Percentiles rank a stretch among this genome's conserved stretches.
These are phyloP conservation scores for Fusarium paranaense DNA, from an alignment of 2,329 filamentous ascomycete genomes.

Conservation along the genomic window DNA sequence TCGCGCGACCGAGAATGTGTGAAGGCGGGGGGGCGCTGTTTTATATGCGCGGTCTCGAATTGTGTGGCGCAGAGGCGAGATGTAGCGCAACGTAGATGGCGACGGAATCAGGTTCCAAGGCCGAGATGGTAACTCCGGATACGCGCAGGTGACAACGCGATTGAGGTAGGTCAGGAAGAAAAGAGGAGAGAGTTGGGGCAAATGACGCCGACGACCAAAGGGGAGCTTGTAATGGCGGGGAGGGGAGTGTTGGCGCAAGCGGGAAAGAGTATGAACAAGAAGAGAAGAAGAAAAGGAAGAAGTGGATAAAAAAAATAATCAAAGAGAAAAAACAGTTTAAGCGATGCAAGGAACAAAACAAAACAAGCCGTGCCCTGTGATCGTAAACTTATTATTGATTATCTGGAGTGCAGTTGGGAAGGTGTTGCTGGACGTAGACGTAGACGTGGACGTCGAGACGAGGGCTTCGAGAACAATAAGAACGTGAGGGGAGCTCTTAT, in stretches of 20 bases:
- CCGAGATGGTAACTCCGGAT: slow-evolving; percentile 29
- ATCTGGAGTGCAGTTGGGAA: slow-evolving; percentile 9
- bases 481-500: slow-evolving; percentile 34
- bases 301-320: slow-evolving; percentile 19
- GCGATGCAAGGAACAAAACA: slow-evolving; percentile 5
- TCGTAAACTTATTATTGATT: slow-evolving; percentile 38
- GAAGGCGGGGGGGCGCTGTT: slow-evolving; percentile 30
- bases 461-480: slow-evolving; percentile 33
- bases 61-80: slow-evolving; percentile 34
- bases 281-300: slow-evolving; percentile 4
- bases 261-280: not conserved
- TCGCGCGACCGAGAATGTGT: slow-evolving; percentile 28
- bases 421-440: not conserved
- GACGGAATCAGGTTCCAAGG: slow-evolving; percentile 30
- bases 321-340: slow-evolving; percentile 22
- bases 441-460: slow-evolving; percentile 16
- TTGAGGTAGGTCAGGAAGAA: slow-evolving; percentile 8
- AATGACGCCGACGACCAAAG: slow-evolving; percentile 34
- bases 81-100: slow-evolving; percentile 28
- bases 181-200: slow-evolving; percentile 28
- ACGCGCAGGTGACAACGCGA: slow-evolving; percentile 14
- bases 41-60: slow-evolving; percentile 29
- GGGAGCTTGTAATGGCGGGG: slow-evolving; percentile 16
- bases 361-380: not conserved
- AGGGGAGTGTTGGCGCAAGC: slow-evolving; percentile 7